These are phyloP conservation scores for Helicocarpus griseus DNA, from an alignment of 2,329 filamentous ascomycete species.

Conservation along the genomic window DNA sequence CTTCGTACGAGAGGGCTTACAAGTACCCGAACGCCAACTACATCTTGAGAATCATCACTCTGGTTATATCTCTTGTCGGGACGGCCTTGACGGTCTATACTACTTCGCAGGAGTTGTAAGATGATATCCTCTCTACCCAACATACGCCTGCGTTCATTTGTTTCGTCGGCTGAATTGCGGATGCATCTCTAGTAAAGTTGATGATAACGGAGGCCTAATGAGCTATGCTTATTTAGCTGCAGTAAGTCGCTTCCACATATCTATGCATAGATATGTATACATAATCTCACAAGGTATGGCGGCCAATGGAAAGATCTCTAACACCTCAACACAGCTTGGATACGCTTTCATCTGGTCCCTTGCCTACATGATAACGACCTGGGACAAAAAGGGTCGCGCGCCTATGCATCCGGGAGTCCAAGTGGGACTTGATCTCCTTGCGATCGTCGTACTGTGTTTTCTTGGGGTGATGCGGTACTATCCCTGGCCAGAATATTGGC, in stretches of 20 bases:
- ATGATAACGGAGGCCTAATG: no score
- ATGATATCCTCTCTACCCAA: neutral
- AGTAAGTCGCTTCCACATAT: no score
- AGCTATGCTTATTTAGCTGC: no score
- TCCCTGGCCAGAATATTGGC: neutral
- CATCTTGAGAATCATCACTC: neutral
- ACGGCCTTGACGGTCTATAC: neutral
- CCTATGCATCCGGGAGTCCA: neutral
- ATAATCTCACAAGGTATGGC: no score
- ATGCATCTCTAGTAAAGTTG: no score
- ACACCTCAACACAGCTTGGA: neutral
- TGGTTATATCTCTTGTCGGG: neutral
- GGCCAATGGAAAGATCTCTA: no score
- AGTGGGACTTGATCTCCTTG: neutral
- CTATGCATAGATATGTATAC: no score
- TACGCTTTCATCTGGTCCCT: neutral
- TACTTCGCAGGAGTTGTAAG: neutral
- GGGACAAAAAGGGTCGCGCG: neutral
- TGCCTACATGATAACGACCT: neutral
- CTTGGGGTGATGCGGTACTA: neutral
- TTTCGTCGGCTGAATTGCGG: no score
- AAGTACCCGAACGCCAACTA: neutral
- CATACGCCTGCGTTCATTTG: no score
- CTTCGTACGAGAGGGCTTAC: neutral
- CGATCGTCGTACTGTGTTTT: neutral